These are phyloP conservation scores for Kregervanrija pseudodelftensis DNA, from an alignment of 805 yeast species.

Conservation along the genomic window DNA sequence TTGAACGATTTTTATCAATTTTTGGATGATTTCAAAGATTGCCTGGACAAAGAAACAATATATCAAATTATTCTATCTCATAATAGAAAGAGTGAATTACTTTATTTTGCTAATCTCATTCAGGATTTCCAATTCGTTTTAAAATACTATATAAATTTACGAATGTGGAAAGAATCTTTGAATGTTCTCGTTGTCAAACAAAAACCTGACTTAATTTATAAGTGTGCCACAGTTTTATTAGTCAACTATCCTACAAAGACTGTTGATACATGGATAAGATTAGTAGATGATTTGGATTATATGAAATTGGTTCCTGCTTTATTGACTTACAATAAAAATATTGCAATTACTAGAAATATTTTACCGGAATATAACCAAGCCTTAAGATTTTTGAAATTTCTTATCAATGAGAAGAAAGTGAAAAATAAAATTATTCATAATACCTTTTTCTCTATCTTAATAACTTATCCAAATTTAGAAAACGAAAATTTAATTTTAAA, in stretches of 20 bases:
- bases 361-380: conserved; percentile 52
- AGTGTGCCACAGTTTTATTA: conserved; percentile 61
- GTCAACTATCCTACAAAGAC: conserved; percentile 64
- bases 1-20: conserved; percentile 39
- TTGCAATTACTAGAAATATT: conserved; percentile 26
- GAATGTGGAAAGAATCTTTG: conserved; percentile 70
- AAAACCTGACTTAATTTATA: conserved; percentile 47
- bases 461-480: conserved; percentile 36
- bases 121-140: conserved; percentile 66
- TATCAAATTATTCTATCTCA: conserved; percentile 66
- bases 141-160: conserved; percentile 57
- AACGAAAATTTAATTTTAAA: conserved; percentile 42
- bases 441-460: conserved; percentile 59
- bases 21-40: conserved; percentile 37
- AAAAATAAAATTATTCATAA: conserved; percentile 54
- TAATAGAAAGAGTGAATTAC: conserved; percentile 54
- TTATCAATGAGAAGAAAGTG: conserved; percentile 37
- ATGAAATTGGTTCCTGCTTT: conserved; percentile 69
- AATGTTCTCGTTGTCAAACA: conserved; percentile 45
- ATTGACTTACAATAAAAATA: conserved; percentile 54
- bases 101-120: conserved; percentile 60
- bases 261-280: conserved; percentile 70
- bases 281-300: conserved; percentile 45
- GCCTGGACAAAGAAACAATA: conserved; percentile 58
- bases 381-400: conserved; percentile 52